These are phyloP conservation scores for Pythium pyrilobum DNA, from an alignment of 352 stramenopile species.

Conservation along the genomic window DNA sequence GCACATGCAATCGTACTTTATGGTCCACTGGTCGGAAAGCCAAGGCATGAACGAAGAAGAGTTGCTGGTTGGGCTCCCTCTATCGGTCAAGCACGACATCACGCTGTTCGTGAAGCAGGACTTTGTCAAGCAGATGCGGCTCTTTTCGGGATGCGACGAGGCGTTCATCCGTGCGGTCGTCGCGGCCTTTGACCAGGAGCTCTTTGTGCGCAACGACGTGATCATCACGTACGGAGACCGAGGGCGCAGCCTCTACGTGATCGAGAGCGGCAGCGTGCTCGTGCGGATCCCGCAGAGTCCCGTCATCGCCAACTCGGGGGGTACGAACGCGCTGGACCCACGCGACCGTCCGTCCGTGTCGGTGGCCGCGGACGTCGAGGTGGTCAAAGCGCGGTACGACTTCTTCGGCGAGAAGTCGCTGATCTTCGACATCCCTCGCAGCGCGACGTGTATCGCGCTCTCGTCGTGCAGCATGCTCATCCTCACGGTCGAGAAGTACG, in stretches of 20 bases:
- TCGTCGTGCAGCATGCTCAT: constrained; percentile 37
- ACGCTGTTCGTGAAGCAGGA: constrained; percentile 66
- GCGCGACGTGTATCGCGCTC: constrained; percentile 38
- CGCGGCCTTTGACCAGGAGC: constrained; percentile 53
- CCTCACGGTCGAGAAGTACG: constrained; percentile 39
- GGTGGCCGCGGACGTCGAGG: constrained; percentile 15
- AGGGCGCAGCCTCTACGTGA: constrained; percentile 58
- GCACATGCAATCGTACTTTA: constrained; percentile 55
- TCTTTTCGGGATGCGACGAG: constrained; percentile 60
- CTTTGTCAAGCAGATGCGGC: constrained; percentile 47
- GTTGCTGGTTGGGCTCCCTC: constrained; percentile 42
- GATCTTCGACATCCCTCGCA: constrained; percentile 35
- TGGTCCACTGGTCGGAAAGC: constrained; percentile 61
- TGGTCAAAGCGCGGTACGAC: constrained; percentile 36
- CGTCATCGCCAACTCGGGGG: not conserved
- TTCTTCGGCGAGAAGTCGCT: constrained; percentile 47
- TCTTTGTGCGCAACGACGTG: constrained; percentile 72
- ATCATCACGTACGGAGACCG: constrained; percentile 65
- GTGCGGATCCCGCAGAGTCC: constrained; percentile 17
- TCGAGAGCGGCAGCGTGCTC: constrained; percentile 43
- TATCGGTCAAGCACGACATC: constrained; percentile 51
- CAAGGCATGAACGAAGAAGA: constrained; percentile 59
- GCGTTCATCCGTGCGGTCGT: constrained; percentile 60
- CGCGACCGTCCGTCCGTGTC: constrained; percentile 7
- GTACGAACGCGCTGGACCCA: constrained; percentile 28